phyloP scores from a whole-genome alignment of 768 basidiomycete genomes.

The Mycena alexandri region DNA sequence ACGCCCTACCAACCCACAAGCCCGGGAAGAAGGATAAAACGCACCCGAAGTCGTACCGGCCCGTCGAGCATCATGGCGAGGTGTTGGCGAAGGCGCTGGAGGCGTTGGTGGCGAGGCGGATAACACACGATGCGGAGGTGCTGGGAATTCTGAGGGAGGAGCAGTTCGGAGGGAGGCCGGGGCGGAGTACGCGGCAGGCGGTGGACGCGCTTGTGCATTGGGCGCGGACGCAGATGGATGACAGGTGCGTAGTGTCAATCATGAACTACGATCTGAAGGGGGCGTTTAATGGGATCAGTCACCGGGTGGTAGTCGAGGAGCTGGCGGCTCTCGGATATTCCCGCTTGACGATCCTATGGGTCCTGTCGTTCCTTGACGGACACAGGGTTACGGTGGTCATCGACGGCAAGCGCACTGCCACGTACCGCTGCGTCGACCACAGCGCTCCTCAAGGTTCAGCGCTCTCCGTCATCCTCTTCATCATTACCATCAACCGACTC shows the following conservation, averaged over 20 bases:
- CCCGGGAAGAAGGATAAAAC: neutral
- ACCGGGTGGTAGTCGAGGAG: neutral
- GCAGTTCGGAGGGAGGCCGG: no score
- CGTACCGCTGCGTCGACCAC: neutral
- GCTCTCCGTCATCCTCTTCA: neutral
- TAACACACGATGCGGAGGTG: no score
- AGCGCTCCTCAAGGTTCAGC: neutral
- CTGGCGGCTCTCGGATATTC: neutral
- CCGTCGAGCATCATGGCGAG: neutral
- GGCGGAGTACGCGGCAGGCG: no score
- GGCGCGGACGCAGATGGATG: no score
- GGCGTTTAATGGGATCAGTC: neutral
- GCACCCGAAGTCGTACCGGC: neutral
- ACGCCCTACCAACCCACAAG: neutral
- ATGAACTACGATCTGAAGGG: no score
- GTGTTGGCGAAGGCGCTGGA: neutral
- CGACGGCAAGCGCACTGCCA: neutral
- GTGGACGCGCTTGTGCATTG: no score
- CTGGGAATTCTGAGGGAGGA: no score
- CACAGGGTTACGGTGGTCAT: neutral
- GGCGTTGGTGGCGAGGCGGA: no score
- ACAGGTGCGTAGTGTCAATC: no score
- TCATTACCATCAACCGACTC: neutral
- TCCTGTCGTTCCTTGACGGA: neutral
- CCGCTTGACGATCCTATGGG: neutral